Conservation (phyloP, 345 rosid species). For the Brassica nigra region DNA sequence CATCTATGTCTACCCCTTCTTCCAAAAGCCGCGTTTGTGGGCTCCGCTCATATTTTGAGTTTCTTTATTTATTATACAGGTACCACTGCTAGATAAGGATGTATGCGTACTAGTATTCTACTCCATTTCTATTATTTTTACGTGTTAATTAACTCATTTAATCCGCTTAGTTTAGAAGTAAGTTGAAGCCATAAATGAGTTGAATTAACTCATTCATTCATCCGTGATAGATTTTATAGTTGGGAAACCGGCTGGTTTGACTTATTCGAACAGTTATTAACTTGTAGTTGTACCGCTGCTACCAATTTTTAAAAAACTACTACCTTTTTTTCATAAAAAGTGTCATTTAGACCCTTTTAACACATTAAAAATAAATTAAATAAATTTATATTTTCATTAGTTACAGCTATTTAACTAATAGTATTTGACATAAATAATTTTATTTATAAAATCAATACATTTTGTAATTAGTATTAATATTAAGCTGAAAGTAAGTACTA, state of each 20-base stretch:
- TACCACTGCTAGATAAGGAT: neutral
- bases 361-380: too few relatives aligned
- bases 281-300: neutral
- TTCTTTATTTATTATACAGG: constrained; percentile 9
- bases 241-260: neutral
- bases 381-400: too few relatives aligned
- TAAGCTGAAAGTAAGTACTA: too few relatives aligned
- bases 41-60: neutral
- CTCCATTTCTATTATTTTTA: neutral
- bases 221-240: neutral
- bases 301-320: neutral
- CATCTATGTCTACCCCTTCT: constrained; percentile 25
- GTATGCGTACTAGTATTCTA: neutral
- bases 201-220: neutral
- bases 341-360: too few relatives aligned
- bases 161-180: neutral
- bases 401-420: too few relatives aligned
- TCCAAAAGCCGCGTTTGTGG: constrained; percentile 36
- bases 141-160: neutral
- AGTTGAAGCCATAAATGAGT: constrained; percentile 1
- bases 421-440: too few relatives aligned
- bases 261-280: neutral
- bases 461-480: too few relatives aligned
- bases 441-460: too few relatives aligned
- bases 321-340: too few relatives aligned